Evolutionary conservation across 768 basidiomycete genomes (phyloP).

Genomic region (Leccinum longicurvipes): DNA sequence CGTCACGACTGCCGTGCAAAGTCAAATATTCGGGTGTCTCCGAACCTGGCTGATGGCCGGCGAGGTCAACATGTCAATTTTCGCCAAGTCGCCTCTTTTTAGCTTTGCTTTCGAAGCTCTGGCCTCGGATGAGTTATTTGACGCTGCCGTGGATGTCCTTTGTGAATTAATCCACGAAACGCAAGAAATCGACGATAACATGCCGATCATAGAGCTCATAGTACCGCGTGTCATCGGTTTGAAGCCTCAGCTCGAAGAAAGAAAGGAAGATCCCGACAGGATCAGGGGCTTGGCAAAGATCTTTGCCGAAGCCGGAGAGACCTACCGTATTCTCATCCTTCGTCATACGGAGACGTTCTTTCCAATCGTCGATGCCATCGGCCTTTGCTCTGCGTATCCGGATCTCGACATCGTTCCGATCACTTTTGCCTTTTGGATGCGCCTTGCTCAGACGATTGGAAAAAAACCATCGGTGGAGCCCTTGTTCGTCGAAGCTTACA

Average conservation of each 20-base stretch:
- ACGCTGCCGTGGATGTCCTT: conserved; percentile 85
- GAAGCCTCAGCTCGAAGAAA: conserved; percentile 53
- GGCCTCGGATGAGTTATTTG: conserved; percentile 83
- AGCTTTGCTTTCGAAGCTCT: conserved; percentile 81
- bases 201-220: conserved; percentile 82
- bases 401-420: conserved; percentile 97
- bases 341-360: conserved; percentile 91
- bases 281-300: conserved; percentile 88
- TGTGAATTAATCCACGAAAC: conserved; percentile 98
- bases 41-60: conserved; percentile 87
- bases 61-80: conserved; percentile 61
- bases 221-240: conserved; percentile 83
- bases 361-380: conserved; percentile 93
- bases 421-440: conserved; percentile 99
- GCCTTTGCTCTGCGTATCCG: conserved; percentile 85
- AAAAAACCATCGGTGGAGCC: conserved; percentile 70
- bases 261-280: conserved; percentile 78
- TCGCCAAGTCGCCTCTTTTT: conserved; percentile 80
- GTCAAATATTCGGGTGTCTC: conserved; percentile 79
- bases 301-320: conserved; percentile 97
- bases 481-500: conserved; percentile 82
- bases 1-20: conserved; percentile 73
- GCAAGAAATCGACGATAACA: conserved; percentile 93
- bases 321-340: conserved; percentile 83
- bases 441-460: conserved; percentile 84